Conservation (phyloP, 2,329 filamentous ascomycete species). For the Aspergillus cejpii region DNA sequence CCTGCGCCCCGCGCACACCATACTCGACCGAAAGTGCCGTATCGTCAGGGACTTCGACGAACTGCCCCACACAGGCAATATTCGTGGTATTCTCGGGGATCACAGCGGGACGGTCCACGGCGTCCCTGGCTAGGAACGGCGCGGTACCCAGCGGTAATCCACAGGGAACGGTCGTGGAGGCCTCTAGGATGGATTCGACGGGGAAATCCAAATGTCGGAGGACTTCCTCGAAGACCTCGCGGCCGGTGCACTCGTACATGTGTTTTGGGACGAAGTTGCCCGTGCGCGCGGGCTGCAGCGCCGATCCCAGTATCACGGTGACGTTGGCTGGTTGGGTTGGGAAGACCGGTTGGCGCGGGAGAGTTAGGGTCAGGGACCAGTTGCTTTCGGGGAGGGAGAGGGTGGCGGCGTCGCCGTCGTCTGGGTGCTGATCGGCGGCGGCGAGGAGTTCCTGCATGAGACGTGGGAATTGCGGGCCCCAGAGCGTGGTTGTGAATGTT, state of each 20-base stretch:
- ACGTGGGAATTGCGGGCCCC: not conserved
- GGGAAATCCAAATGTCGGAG: slow-evolving; percentile 36
- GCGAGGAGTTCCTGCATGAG: not conserved
- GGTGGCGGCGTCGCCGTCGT: no score
- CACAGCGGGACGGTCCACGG: slow-evolving; percentile 35
- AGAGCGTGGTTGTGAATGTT: slow-evolving; percentile 2
- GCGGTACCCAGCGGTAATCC: slow-evolving; percentile 39
- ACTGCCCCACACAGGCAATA: slow-evolving; percentile 16
- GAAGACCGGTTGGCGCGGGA: slow-evolving; percentile 32
- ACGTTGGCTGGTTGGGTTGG: slow-evolving; percentile 30
- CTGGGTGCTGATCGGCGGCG: no score
- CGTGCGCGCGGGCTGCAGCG: slow-evolving; percentile 30
- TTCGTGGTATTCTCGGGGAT: slow-evolving; percentile 19
- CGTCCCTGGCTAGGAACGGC: slow-evolving; percentile 32
- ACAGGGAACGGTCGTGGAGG: slow-evolving; percentile 33
- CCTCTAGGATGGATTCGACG: slow-evolving; percentile 21
- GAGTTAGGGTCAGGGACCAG: not conserved
- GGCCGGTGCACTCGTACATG: slow-evolving; percentile 38
- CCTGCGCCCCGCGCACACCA: slow-evolving; percentile 17
- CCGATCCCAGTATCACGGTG: slow-evolving; percentile 39
- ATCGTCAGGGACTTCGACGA: slow-evolving; percentile 17
- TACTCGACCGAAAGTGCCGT: slow-evolving; percentile 14
- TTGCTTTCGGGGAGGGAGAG: not conserved
- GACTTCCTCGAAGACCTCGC: slow-evolving; percentile 38
- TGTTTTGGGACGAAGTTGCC: slow-evolving; percentile 38